Evolutionary conservation across 2,329 filamentous ascomycete species (phyloP).

Genomic region (Pseudogymnoascus verrucosus): DNA sequence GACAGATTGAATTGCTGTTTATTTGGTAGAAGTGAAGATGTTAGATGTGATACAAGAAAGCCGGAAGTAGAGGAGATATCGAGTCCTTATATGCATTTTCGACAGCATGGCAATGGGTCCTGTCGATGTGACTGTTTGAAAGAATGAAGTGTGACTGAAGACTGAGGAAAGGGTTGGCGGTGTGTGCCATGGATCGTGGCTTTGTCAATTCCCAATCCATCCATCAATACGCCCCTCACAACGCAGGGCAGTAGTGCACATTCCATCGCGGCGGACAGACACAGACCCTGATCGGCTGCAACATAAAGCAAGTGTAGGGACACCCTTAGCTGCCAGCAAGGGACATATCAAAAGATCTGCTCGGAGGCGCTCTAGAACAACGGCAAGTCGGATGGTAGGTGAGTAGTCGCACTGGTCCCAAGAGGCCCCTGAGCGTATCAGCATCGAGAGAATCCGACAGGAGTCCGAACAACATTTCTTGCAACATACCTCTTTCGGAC

Average conservation of each 20-base stretch:
- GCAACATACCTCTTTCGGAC: not conserved
- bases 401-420: not conserved
- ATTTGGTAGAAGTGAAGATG: not conserved
- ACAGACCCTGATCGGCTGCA: not conserved
- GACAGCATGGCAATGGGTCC: not conserved
- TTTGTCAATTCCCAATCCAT: not conserved
- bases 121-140: not conserved
- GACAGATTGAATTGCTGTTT: constrained; percentile 13
- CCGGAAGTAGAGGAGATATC: not conserved
- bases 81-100: constrained; percentile 8
- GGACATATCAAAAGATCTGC: not conserved
- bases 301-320: not conserved
- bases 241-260: not conserved
- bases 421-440: not conserved
- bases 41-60: not conserved
- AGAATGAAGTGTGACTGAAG: not conserved
- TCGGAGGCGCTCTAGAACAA: not conserved
- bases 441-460: not conserved
- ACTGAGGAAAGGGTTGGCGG: not conserved
- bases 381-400: not conserved
- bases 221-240: not conserved
- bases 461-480: not conserved
- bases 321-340: not conserved
- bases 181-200: not conserved
- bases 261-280: not conserved